Conservation (phyloP, 352 stramenopile species). For the Pythium utonaiense region DNA sequence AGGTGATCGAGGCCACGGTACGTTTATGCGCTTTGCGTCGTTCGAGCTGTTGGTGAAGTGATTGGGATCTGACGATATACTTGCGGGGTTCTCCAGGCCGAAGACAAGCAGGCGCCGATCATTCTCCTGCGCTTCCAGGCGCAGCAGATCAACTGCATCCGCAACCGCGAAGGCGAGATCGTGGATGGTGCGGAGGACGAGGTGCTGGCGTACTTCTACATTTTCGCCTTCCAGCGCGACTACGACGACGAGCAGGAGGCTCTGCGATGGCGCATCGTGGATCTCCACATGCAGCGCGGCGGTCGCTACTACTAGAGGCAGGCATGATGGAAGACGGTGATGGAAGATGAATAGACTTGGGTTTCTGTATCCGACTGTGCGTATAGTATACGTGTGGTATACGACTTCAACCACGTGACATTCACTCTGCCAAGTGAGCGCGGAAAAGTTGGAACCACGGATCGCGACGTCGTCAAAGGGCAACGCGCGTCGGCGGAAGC, state of each 20-base stretch:
- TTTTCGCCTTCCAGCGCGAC: slow-evolving; percentile 96
- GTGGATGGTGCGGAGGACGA: slow-evolving; percentile 96
- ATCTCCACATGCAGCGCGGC: slow-evolving; percentile 83
- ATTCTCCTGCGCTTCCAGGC: slow-evolving; percentile 97
- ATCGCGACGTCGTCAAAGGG: slow-evolving; percentile 13
- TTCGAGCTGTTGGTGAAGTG: no score
- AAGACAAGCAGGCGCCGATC: slow-evolving; percentile 88
- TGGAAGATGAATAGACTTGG: slow-evolving; percentile 20
- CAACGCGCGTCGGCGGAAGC: slow-evolving; percentile 5
- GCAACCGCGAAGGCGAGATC: slow-evolving; percentile 95
- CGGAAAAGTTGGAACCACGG: background rate
- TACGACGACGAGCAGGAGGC: slow-evolving; percentile 93
- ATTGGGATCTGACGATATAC: background rate
- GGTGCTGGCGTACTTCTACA: slow-evolving; percentile 97
- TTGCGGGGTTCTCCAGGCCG: slow-evolving; percentile 6
- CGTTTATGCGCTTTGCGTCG: no score
- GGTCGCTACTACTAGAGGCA: slow-evolving; percentile 70
- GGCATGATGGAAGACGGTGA: background rate
- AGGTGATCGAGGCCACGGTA: slow-evolving; percentile 94
- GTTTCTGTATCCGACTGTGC: slow-evolving; percentile 11
- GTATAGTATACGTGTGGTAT: slow-evolving; percentile 13
- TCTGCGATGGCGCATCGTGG: slow-evolving; percentile 83
- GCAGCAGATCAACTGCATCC: slow-evolving; percentile 99
- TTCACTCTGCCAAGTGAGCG: slow-evolving; percentile 18
- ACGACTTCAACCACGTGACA: slow-evolving; percentile 23